phyloP scores from a whole-genome alignment of 305 asterid genomes.

The Fraxinus floribunda region DNA sequence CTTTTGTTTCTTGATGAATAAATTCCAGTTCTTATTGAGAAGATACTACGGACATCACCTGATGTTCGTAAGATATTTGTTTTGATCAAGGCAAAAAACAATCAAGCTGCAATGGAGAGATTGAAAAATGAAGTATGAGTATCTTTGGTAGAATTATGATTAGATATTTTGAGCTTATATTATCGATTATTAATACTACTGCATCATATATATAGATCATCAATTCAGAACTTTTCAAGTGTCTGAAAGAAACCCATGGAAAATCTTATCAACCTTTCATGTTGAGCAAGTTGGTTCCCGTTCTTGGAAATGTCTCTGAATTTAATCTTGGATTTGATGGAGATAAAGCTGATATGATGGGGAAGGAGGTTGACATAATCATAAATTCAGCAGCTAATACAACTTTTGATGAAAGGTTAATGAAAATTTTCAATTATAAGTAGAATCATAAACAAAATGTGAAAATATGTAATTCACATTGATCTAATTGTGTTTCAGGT shows the following conservation, averaged over 20 bases:
- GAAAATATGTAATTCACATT: conserved; percentile 12
- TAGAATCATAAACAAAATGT: not conserved
- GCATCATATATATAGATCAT: conserved; percentile 45
- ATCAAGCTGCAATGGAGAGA: conserved; percentile 68
- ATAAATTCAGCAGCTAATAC: conserved; percentile 92
- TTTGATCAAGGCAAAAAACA: conserved; percentile 77
- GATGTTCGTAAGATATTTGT: conserved; percentile 75
- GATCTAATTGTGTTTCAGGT: conserved; percentile 45
- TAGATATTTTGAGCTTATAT: not conserved
- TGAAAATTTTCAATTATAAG: not conserved
- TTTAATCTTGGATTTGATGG: conserved; percentile 64
- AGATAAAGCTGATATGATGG: conserved; percentile 48
- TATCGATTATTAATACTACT: not conserved
- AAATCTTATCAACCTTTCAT: conserved; percentile 76
- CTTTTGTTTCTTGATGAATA: not conserved
- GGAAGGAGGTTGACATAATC: conserved; percentile 68
- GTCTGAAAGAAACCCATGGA: conserved; percentile 75
- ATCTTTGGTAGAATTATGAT: not conserved
- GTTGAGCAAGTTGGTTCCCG: conserved; percentile 85
- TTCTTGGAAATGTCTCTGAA: conserved; percentile 83
- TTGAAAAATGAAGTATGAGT: conserved; percentile 70
- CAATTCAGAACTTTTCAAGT: conserved; percentile 70
- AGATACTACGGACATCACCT: conserved; percentile 81
- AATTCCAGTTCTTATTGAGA: conserved; percentile 80
- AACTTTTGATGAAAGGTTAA: conserved; percentile 87